Evolutionary conservation across 2,329 filamentous ascomycete species (phyloP).

Genomic region (Volutella citrinella): DNA sequence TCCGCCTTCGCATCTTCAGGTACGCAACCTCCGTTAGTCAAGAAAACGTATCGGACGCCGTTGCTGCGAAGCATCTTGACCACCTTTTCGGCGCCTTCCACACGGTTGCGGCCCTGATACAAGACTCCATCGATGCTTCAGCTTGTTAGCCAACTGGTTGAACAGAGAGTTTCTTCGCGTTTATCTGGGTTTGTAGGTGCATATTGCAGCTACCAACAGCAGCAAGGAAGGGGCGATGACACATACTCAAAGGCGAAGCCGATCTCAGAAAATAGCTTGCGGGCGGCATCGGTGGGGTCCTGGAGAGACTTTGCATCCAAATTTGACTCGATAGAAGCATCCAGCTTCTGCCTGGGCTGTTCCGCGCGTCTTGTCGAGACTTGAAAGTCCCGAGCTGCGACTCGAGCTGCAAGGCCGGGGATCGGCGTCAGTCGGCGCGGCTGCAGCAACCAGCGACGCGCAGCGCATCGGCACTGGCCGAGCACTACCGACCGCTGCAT

Average conservation of each 20-base stretch:
- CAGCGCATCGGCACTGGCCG: constrained; percentile 25
- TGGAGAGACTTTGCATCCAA: constrained; percentile 17
- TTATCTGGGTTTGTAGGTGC: no score
- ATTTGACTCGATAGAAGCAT: constrained; percentile 15
- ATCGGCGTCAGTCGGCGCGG: constrained; percentile 14
- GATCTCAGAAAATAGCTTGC: constrained; percentile 29
- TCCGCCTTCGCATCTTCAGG: constrained; percentile 54
- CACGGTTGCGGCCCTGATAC: constrained; percentile 72
- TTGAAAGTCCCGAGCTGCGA: no score
- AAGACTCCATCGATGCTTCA: constrained; percentile 87
- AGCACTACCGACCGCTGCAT: constrained; percentile 24
- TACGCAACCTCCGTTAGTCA: constrained; percentile 94
- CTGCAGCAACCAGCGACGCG: constrained; percentile 16
- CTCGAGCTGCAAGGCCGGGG: no score
- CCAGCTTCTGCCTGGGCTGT: no score
- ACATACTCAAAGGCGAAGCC: constrained; percentile 38
- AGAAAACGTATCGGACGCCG: constrained; percentile 84
- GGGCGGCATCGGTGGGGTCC: constrained; percentile 18
- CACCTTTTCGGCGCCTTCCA: constrained; percentile 74
- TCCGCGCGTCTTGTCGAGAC: no score
- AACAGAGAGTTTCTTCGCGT: no score
- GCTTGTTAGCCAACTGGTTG: constrained; percentile 12
- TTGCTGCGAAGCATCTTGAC: constrained; percentile 70
- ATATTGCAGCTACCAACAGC: no score
- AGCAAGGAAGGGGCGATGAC: no score